Base-by-base conservation (phyloP, 2,329 filamentous ascomycete genomes). In the Chalara sp. region DNA sequence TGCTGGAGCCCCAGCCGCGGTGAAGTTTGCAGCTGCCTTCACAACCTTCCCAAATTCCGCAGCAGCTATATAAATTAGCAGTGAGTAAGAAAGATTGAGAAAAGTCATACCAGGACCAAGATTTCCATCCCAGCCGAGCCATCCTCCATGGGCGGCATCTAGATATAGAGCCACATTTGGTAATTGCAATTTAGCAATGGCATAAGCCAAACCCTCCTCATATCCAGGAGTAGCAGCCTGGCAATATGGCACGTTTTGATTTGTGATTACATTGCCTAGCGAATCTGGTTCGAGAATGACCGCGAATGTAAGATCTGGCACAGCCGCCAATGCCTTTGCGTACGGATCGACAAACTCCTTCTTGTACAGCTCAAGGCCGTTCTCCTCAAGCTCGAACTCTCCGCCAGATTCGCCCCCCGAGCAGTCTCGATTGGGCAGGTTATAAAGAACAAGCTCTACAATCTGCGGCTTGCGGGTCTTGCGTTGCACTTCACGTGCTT, bases 71-170 rank as follows among this genome's bases (percentile, higher is more conserved):
- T 21, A 6, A 5, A 4, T n/a, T 50, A 45, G 10, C 21, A 53
- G 39, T 48, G 6, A 32, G 32, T 11, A 30, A 11, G 12, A 1
- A 10, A 13, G 6, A 30, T 30, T 11, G 59, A 71, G 78, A 12
- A 78, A 65, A 37, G 70, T 58, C 8, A 76, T 76, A 2, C 75
- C 73, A 5, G 76, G 76, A 6, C 58, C 56, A 44, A 80, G 73
- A 67, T 84, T 84, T 53, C 76, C 79, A 13, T 74, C 64, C 80
- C 80, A 84, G 59, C 80, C 80, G 41, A 84, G 72, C 81, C 81
- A 84, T 53, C 81, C 80, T 30, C 76, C 79, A 63, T 84, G 80
- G 52, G 78, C 80, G 6, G 78, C 81, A 58, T 84, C 81, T 13
- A 84, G 64, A 63, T 84, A 84, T 76, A 80, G 79, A 55, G 77